phyloP scores from a whole-genome alignment of 257 asterid genomes.

The Plantago major region DNA sequence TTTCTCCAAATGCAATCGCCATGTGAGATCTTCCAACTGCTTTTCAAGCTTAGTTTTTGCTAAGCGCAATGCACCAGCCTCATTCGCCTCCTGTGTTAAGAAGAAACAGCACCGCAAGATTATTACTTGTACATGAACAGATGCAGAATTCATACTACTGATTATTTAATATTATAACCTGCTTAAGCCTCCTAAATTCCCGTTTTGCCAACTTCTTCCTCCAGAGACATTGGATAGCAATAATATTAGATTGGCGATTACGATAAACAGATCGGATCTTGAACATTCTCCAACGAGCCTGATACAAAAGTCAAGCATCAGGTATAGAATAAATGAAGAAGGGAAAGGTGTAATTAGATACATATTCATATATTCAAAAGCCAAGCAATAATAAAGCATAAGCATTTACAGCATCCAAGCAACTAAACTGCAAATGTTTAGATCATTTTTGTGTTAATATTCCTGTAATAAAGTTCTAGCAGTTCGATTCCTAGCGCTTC shows the following conservation, averaged over 20 bases:
- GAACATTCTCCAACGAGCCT: conserved; percentile 94
- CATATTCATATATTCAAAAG: no score
- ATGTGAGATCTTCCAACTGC: conserved; percentile 96
- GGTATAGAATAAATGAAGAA: conserved; percentile 5
- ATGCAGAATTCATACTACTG: not conserved
- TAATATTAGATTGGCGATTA: conserved; percentile 69
- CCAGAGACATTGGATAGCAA: conserved; percentile 94
- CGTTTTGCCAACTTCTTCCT: conserved; percentile 85
- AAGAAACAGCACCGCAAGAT: not conserved
- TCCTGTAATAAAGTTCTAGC: not conserved
- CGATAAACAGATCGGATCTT: conserved; percentile 62
- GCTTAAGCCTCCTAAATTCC: conserved; percentile 80
- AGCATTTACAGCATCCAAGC: not conserved
- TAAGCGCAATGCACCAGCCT: conserved; percentile 91
- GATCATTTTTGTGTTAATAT: conserved; percentile 9
- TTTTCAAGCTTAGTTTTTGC: conserved; percentile 94
- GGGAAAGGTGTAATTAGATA: not conserved
- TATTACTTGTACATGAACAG: conserved; percentile 3
- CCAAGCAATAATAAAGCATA: not conserved
- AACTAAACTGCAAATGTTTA: conserved; percentile 3
- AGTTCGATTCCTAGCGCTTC: conserved; percentile 2
- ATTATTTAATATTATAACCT: conserved; percentile 39
- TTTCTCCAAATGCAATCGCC: conserved; percentile 95
- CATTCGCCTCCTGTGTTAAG: conserved; percentile 81
- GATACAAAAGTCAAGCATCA: conserved; percentile 23